phyloP scores from a whole-genome alignment of 1,284 basidiomycete species.

The Sporisorium sorghi region DNA sequence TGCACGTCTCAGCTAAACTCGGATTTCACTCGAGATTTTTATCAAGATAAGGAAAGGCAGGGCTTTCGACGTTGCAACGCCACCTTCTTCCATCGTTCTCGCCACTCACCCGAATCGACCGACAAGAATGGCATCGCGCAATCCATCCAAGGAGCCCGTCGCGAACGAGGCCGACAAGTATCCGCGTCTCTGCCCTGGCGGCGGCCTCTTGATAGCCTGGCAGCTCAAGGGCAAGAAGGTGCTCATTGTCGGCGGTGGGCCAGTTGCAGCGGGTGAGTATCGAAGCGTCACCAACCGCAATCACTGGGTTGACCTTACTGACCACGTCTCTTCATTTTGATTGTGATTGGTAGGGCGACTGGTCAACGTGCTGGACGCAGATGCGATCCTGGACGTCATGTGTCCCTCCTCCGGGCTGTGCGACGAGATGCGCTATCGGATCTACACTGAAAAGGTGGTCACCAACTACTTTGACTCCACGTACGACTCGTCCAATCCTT shows the following conservation, averaged over 20 bases:
- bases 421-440: slow-evolving; percentile 62
- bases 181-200: slow-evolving; percentile 71
- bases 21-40: slow-evolving; percentile 10
- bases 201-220: slow-evolving; percentile 86
- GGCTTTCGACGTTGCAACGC: not conserved
- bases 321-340: not conserved
- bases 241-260: slow-evolving; percentile 88
- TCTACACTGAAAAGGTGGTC: slow-evolving; percentile 52
- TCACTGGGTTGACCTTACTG: not conserved
- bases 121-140: slow-evolving; percentile 43
- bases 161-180: slow-evolving; percentile 42
- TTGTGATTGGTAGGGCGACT: slow-evolving; percentile 59
- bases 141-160: slow-evolving; percentile 19
- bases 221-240: slow-evolving; percentile 83
- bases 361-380: slow-evolving; percentile 67
- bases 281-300: too few relatives aligned
- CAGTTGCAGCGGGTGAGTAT: slow-evolving; percentile 75
- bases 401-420: slow-evolving; percentile 62
- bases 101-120: not conserved
- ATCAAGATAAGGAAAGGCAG: slow-evolving; percentile 7
- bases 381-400: slow-evolving; percentile 65
- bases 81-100: not conserved
- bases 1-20: slow-evolving; percentile 26
- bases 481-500: slow-evolving; percentile 66
- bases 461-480: slow-evolving; percentile 51